Evolutionary conservation across 2,329 filamentous ascomycete genomes (phyloP), one percentile per base, ranked within the genome.

Genomic region (Xylaria sp.): DNA sequence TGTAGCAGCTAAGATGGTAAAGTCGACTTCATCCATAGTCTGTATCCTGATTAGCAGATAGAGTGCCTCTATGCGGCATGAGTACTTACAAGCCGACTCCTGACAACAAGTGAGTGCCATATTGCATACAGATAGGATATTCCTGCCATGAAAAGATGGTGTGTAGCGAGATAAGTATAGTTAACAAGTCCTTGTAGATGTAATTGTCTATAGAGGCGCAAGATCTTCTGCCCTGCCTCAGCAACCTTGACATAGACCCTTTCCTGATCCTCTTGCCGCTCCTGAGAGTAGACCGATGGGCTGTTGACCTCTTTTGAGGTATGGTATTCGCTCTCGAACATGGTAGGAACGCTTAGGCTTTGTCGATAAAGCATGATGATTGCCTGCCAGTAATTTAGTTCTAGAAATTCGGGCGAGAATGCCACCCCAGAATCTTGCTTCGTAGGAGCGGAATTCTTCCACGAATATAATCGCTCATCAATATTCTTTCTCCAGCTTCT

Each of bases 381-480:
- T 3, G 94, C 94, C 79, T 98, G 95, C 94, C 95, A 98, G 81
- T 98, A 98, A 80, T 98, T 98, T 69, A 98, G 86, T 75, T 98
- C 94, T 4, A 98, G 82, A 75, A 98, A 97, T 65, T 97, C 92
- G 1, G 93, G 90, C 0, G 92, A 94, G 79, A 98, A 98, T 3
- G 90, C 90, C 2, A 98, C 96, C 0, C 94, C 94, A 0, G 93
- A 97, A 67, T 96, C 90, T 25, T 88, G 82, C 71, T 91, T 90
- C 0, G 88, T 91, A 0, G 95, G 96, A 1, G 94, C 92, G 5
- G 90, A 90, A 33, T 90, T 89, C 79, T 95, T 96, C 96, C 95
- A 98, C 73, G 95, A 90, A 73, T 90, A 90, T 51, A 98, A 82
- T 46, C 95, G 88, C 69, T 88, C 86, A 78, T 98, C 94, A 63